These are phyloP conservation scores for Letharia columbiana DNA, from an alignment of 495 filamentous ascomycete genomes.

Conservation along the genomic window DNA sequence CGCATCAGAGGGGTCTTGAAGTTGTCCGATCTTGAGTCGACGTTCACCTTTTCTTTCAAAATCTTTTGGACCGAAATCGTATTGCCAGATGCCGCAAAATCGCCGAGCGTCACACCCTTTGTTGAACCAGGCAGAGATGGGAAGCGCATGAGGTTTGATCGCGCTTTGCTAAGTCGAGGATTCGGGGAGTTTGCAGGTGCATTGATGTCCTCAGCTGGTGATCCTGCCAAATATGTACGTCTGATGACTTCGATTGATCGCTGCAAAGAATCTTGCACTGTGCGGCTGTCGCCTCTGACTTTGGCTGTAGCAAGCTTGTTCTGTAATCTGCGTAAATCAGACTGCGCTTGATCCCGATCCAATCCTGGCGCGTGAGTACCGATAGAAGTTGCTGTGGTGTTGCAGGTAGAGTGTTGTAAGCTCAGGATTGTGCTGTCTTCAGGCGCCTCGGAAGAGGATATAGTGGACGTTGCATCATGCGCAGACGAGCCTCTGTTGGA, in stretches of 20 bases:
- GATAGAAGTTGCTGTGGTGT: constrained; percentile 6
- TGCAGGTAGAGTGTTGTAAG: constrained; percentile 7
- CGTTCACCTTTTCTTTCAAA: constrained; percentile 9
- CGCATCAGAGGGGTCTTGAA: constrained; percentile 20
- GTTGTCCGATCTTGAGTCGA: constrained; percentile 10
- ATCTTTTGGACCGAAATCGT: constrained; percentile 5
- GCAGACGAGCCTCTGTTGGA: neutral
- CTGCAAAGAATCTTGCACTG: constrained; percentile 15
- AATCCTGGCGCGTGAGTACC: neutral
- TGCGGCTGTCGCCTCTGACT: constrained; percentile 8
- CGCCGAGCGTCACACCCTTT: constrained; percentile 10
- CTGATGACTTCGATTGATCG: constrained; percentile 17
- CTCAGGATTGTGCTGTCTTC: constrained; percentile 3
- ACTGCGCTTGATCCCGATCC: constrained; percentile 13
- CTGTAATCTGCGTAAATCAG: constrained; percentile 12
- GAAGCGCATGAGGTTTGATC: constrained; percentile 7
- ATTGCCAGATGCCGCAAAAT: constrained; percentile 17
- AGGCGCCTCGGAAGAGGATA: constrained; percentile 4
- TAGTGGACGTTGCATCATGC: constrained; percentile 2
- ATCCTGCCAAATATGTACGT: constrained; percentile 10
- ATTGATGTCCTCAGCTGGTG: neutral
- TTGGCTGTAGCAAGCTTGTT: constrained; percentile 15
- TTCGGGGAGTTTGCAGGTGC: neutral
- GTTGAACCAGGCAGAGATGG: constrained; percentile 12
- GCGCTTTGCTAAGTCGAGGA: constrained; percentile 7